Conservation (phyloP, 2,329 filamentous ascomycete species). For the Hymenoscyphus scutula region DNA sequence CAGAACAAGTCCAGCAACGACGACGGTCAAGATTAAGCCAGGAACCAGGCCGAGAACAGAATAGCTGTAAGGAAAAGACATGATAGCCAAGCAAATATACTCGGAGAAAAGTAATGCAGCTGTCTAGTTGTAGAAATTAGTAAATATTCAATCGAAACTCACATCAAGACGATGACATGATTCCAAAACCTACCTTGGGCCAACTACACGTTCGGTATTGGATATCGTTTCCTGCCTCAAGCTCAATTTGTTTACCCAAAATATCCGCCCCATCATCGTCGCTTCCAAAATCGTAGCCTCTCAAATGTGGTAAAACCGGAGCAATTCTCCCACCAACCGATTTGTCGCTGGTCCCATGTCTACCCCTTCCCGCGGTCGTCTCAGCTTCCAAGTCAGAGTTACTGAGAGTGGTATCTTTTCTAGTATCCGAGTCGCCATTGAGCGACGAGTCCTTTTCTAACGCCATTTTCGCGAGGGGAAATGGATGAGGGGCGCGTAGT, state of each 20-base stretch:
- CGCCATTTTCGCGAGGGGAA: conserved; percentile 36
- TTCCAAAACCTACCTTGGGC: conserved; percentile 63
- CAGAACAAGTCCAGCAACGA: conserved; percentile 74
- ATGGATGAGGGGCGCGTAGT: conserved; percentile 30
- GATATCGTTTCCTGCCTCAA: conserved; percentile 76
- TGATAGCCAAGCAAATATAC: conserved; percentile 90
- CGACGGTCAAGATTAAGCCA: conserved; percentile 76
- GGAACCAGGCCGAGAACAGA: conserved; percentile 83
- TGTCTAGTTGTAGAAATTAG: conserved; percentile 51
- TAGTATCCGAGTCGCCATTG: conserved; percentile 10
- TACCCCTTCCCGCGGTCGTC: conserved; percentile 4
- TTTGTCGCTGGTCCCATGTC: conserved; percentile 17
- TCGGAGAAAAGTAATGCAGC: conserved; percentile 88
- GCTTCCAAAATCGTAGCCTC: conserved; percentile 26
- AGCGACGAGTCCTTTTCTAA: conserved; percentile 20
- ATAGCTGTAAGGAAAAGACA: conserved; percentile 96
- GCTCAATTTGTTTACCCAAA: conserved; percentile 64
- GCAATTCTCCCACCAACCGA: conserved; percentile 29
- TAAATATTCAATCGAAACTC: background rate
- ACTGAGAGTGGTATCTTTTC: conserved; percentile 10
- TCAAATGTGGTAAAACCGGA: conserved; percentile 35
- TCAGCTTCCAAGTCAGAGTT: conserved; percentile 17
- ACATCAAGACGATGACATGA: background rate
- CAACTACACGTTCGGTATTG: conserved; percentile 92
- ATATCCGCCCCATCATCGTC: conserved; percentile 32